Evolutionary conservation across 108 stramenopile species (phyloP).

Genomic region (Cylindrotheca closterium): DNA sequence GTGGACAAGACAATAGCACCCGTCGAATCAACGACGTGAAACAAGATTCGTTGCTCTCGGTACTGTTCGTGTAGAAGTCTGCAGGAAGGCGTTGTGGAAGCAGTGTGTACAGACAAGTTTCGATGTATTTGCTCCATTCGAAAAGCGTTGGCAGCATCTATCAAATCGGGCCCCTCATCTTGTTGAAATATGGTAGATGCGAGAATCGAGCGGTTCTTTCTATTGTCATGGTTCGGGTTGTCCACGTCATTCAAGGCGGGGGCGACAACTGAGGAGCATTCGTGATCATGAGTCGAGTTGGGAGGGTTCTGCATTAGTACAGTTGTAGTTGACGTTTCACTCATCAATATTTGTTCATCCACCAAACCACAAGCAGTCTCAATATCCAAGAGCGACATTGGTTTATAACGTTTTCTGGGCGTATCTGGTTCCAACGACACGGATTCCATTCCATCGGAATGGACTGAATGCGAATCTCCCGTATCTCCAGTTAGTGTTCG

Average conservation of each 20-base stretch:
- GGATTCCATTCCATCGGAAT: neutral
- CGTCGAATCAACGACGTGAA: constrained; percentile 24
- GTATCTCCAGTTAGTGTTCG: neutral
- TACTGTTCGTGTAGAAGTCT: neutral
- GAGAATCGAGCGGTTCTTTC: neutral
- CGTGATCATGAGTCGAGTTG: neutral
- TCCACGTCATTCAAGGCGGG: neutral
- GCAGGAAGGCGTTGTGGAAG: neutral
- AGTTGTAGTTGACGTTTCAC: too few relatives aligned
- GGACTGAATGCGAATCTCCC: neutral
- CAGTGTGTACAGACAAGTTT: neutral
- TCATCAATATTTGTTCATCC: neutral
- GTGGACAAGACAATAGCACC: constrained; percentile 11
- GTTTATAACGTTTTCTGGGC: neutral
- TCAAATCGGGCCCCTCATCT: neutral
- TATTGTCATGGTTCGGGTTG: neutral
- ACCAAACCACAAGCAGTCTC: neutral
- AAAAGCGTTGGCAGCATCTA: neutral
- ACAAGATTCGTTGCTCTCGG: constrained; percentile 6
- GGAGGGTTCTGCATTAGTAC: too few relatives aligned
- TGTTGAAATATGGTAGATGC: neutral
- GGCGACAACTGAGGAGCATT: neutral
- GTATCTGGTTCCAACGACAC: neutral
- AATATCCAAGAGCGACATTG: neutral
- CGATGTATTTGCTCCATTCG: too few relatives aligned